Evolutionary conservation across 768 basidiomycete species (phyloP), one percentile per base, ranked within the genome.

Genomic region (Trametes maxima): DNA sequence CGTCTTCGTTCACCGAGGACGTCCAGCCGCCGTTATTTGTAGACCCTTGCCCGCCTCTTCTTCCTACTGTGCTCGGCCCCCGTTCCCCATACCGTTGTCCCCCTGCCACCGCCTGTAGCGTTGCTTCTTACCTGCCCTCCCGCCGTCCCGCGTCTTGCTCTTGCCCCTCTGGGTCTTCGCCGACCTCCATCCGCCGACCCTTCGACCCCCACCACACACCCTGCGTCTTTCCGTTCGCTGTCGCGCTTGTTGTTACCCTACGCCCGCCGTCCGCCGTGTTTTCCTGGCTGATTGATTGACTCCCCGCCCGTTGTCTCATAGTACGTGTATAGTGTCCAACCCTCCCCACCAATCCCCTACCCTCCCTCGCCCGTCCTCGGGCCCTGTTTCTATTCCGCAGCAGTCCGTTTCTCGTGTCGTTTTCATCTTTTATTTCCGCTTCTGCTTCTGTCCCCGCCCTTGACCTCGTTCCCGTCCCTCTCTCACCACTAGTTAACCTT

Each of bases 161-260:
- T 35, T 10, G 14, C 53, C 24, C 16, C 28, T 13, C 42, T 37
- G 50, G 43, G n/a, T 2, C 24, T 21, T 28, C 49, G 17, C 25
- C 46, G 36, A 35, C 45, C 35, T n/a, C 24, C 28, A 7, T n/a
- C 14, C 21, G 37, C 56, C 19, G 13, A 25, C 19, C 11, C 46
- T 25, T 6, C 22, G 2, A 21, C 24, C 22, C 19, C 13, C 37
- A 25, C 19, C 44, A 10, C 45, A 22, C 35, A 13, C 35, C 45
- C 21, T 19, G 24, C 24, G 37, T 49, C 17, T 47, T 28, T 37
- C 37, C 17, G 47, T 42, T 47, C 48, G 57, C 57, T 58, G 36
- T 58, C 57, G 57, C 39, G 56, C 43, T 22, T 58, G 57, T 58
- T 58, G 57, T 58, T 58, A 58, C 57, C 57, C 57, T 58, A 58